Conservation (phyloP, 2,329 filamentous ascomycete genomes). For the Rhytidhysteron rufulum region DNA sequence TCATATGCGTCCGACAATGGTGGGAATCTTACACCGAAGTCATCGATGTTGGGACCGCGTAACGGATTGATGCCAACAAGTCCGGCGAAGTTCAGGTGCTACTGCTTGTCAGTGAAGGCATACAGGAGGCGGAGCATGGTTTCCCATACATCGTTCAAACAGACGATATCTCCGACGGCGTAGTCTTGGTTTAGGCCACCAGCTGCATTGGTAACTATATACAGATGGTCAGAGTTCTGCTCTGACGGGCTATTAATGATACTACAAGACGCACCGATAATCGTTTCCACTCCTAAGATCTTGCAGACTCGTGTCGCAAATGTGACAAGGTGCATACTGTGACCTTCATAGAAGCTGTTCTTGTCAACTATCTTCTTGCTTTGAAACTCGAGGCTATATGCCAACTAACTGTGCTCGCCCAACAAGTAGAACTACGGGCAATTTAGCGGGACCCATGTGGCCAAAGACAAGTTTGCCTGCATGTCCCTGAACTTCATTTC, state of each 20-base stretch:
- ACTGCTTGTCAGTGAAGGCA: slow-evolving; percentile 11
- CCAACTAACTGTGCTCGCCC: slow-evolving; percentile 60
- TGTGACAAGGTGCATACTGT: slow-evolving; percentile 59
- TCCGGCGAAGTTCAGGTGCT: slow-evolving; percentile 63
- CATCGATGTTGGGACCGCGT: slow-evolving; percentile 59
- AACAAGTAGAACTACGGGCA: slow-evolving; percentile 60
- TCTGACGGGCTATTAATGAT: slow-evolving; percentile 4
- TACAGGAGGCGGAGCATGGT: background rate
- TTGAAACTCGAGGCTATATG: background rate
- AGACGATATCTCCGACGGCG: slow-evolving; percentile 60
- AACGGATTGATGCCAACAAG: slow-evolving; percentile 59
- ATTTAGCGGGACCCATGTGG: slow-evolving; percentile 49
- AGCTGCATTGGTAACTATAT: slow-evolving; percentile 61
- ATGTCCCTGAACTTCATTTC: slow-evolving; percentile 54
- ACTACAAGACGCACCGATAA: slow-evolving; percentile 47
- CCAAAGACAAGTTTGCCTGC: slow-evolving; percentile 64
- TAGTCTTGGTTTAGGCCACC: slow-evolving; percentile 63
- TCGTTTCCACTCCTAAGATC: slow-evolving; percentile 56
- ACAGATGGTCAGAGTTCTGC: slow-evolving; percentile 11
- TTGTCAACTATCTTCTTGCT: slow-evolving; percentile 12
- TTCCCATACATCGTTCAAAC: slow-evolving; percentile 58
- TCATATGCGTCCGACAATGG: slow-evolving; percentile 65
- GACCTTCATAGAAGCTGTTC: slow-evolving; percentile 63
- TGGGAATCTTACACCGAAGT: slow-evolving; percentile 61
- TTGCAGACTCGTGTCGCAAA: slow-evolving; percentile 64